phyloP scores from a whole-genome alignment of 2,329 filamentous ascomycete species.

The Orbilia javanica region DNA sequence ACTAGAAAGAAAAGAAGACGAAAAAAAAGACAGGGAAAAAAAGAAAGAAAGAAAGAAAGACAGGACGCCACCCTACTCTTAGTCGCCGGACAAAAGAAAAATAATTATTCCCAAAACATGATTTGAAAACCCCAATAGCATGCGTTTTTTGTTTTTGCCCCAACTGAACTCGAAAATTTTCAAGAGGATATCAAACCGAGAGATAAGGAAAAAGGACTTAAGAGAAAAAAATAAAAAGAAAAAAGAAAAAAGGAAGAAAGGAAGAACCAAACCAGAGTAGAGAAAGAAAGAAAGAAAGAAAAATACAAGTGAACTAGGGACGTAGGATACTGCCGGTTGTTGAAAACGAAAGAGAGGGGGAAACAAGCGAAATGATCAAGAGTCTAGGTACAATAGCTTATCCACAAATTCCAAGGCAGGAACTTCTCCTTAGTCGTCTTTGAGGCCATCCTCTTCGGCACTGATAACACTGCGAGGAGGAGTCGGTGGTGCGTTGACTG shows the following conservation, averaged over 20 bases:
- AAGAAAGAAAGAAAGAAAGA: slow-evolving; percentile 15
- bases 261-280: not conserved
- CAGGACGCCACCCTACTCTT: slow-evolving; percentile 38
- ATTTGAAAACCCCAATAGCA: slow-evolving; percentile 19
- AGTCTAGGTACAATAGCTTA: slow-evolving; percentile 9
- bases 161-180: not conserved
- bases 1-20: not conserved
- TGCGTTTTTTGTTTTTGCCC: not conserved
- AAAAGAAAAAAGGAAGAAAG: not conserved
- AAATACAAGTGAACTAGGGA: not conserved
- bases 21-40: not conserved
- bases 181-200: not conserved
- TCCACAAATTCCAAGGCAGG: slow-evolving; percentile 12
- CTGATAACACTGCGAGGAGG: slow-evolving; percentile 45
- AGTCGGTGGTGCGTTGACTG: slow-evolving; percentile 48
- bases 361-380: not conserved
- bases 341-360: not conserved
- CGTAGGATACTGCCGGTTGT: not conserved
- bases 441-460: slow-evolving; percentile 40
- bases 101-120: slow-evolving; percentile 30
- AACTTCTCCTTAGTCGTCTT: slow-evolving; percentile 16
- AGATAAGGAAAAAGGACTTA: slow-evolving; percentile 3
- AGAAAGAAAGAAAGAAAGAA: slow-evolving; percentile 1
- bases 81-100: slow-evolving; percentile 40
- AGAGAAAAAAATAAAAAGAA: no score